Evolutionary conservation across 805 yeast genomes (phyloP).

Genomic region (Suhomyces sp.): DNA sequence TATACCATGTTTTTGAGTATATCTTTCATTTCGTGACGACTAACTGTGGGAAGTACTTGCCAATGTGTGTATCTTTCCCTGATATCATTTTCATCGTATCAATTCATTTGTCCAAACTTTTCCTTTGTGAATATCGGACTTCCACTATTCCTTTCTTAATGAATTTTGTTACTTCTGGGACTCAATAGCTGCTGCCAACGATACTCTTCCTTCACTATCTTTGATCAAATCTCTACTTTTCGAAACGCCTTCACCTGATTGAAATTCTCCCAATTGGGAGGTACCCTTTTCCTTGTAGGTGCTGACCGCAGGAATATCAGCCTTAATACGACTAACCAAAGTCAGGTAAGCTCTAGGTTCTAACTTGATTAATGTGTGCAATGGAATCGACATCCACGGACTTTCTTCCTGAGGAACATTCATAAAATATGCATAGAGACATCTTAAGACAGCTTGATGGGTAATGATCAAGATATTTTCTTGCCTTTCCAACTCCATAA

Average conservation of each 20-base stretch:
- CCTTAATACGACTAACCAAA: slow-evolving; percentile 83
- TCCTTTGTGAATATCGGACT: no score
- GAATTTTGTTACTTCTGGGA: not conserved
- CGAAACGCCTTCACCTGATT: slow-evolving; percentile 29
- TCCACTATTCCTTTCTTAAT: no score
- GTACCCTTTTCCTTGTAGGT: slow-evolving; percentile 96
- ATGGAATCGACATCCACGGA: slow-evolving; percentile 99
- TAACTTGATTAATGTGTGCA: slow-evolving; percentile 88
- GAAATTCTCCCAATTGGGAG: slow-evolving; percentile 56
- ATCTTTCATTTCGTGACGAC: no score
- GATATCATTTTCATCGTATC: no score
- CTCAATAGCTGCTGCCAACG: not conserved
- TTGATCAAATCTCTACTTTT: slow-evolving; percentile 54
- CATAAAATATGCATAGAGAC: slow-evolving; percentile 97
- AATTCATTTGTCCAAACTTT: no score
- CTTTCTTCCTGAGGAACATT: slow-evolving; percentile 95
- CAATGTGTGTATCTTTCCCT: no score
- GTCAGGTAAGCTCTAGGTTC: slow-evolving; percentile 96
- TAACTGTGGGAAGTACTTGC: no score
- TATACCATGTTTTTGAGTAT: no score
- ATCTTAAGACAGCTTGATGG: slow-evolving; percentile 95
- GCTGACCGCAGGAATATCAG: slow-evolving; percentile 96
- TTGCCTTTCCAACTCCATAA: slow-evolving; percentile 97
- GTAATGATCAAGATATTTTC: slow-evolving; percentile 94
- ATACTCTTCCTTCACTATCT: slow-evolving; percentile 23